Evolutionary conservation across 2,329 filamentous ascomycete species (phyloP).

Genomic region (Taxawa tesnikishii): DNA sequence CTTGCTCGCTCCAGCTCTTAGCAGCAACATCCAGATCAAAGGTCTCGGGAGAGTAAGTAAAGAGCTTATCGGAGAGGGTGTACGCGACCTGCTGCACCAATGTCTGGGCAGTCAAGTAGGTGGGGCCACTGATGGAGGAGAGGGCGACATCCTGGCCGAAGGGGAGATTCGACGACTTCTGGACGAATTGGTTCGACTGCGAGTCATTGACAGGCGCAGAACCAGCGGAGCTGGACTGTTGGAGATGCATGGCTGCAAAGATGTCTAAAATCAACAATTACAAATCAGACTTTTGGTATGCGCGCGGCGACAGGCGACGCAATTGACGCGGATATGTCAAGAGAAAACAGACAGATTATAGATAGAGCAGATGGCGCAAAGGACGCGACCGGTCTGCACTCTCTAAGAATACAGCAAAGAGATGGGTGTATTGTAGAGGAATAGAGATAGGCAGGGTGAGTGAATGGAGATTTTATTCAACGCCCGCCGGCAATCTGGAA

Average conservation of each 20-base stretch:
- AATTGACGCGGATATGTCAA: too few relatives aligned
- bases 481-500: too few relatives aligned
- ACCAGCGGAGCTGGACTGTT: conserved; percentile 18
- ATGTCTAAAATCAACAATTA: neutral
- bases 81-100: conserved; percentile 95
- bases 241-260: conserved; percentile 17
- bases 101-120: conserved; percentile 85
- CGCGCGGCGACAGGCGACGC: neutral
- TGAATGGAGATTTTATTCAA: too few relatives aligned
- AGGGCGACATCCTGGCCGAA: conserved; percentile 41
- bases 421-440: too few relatives aligned
- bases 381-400: too few relatives aligned
- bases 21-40: conserved; percentile 83
- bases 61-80: conserved; percentile 90
- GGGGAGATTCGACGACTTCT: conserved; percentile 36
- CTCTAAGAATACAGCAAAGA: too few relatives aligned
- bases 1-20: conserved; percentile 58
- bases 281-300: conserved; percentile 1
- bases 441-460: too few relatives aligned
- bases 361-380: too few relatives aligned
- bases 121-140: conserved; percentile 63
- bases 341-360: too few relatives aligned
- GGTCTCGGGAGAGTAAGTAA: conserved; percentile 87
- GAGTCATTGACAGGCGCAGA: conserved; percentile 6
- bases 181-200: conserved; percentile 16